Conservation (phyloP, 148 eudicot genomes). For the Vaccinium myrtillus region DNA sequence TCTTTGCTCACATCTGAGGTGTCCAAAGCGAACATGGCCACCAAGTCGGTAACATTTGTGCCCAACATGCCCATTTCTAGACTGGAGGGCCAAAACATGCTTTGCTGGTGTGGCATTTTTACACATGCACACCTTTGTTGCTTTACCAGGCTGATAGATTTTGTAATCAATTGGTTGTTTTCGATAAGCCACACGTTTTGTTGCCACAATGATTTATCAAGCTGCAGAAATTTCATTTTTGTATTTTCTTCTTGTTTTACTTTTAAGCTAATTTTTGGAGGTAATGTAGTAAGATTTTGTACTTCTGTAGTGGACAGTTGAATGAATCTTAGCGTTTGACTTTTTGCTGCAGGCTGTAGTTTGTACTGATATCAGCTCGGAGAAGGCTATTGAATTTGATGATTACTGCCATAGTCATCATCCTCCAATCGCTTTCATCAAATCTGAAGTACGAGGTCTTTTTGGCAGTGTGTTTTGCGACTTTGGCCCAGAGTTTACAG, state of each 20-base stretch:
- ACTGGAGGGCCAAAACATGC: neutral
- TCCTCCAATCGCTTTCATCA: slow-evolving; percentile 71
- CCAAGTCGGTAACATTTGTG: neutral
- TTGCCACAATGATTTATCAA: neutral
- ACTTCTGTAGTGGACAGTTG: too few relatives aligned
- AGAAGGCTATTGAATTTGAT: slow-evolving; percentile 59
- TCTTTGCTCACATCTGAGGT: neutral
- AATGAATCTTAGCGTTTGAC: neutral
- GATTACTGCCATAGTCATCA: slow-evolving; percentile 73
- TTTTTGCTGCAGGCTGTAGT: slow-evolving; percentile 55
- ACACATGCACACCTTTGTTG: neutral
- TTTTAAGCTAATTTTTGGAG: neutral
- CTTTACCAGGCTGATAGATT: neutral
- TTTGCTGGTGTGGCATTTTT: neutral
- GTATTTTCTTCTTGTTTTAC: neutral
- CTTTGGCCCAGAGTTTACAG: slow-evolving; percentile 74
- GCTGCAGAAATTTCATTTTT: neutral
- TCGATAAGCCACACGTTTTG: neutral
- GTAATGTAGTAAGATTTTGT: neutral
- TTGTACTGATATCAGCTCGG: slow-evolving; percentile 52
- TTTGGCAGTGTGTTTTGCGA: slow-evolving; percentile 70
- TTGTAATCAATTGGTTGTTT: neutral
- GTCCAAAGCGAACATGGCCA: neutral
- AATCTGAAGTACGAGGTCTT: slow-evolving; percentile 70
- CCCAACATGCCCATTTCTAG: neutral